phyloP scores from a whole-genome alignment of 2,329 filamentous ascomycete species.

The Cladosporium austrohemisphaericum region DNA sequence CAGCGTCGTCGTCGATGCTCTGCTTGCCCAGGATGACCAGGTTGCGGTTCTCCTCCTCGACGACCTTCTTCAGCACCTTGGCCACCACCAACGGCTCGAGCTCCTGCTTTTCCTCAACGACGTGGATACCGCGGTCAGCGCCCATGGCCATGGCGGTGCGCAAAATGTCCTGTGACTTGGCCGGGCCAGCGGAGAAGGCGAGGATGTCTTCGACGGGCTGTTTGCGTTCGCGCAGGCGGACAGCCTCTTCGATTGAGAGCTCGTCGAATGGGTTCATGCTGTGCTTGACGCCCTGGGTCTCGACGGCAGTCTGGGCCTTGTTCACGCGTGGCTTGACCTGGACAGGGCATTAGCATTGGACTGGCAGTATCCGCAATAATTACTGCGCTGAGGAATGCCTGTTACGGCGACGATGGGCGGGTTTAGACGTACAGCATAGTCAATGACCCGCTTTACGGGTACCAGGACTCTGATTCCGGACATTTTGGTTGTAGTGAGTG shows the following conservation, averaged over 20 bases:
- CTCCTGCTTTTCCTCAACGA: slow-evolving; percentile 64
- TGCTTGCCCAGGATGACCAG: slow-evolving; percentile 94
- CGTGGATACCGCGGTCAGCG: slow-evolving; percentile 84
- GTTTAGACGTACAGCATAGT: slow-evolving; percentile 52
- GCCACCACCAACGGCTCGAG: slow-evolving; percentile 89
- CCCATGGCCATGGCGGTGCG: slow-evolving; percentile 99
- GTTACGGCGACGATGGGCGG: slow-evolving; percentile 3
- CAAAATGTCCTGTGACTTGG: slow-evolving; percentile 83
- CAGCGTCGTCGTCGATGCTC: slow-evolving; percentile 93
- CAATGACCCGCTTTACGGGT: slow-evolving; percentile 56
- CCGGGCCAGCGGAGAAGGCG: slow-evolving; percentile 78
- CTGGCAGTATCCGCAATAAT: background rate
- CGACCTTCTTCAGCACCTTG: slow-evolving; percentile 77
- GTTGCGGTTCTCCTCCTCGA: slow-evolving; percentile 81
- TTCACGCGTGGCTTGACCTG: slow-evolving; percentile 69
- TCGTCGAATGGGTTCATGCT: slow-evolving; percentile 99
- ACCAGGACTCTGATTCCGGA: slow-evolving; percentile 52
- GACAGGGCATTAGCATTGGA: slow-evolving; percentile 4
- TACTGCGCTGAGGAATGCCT: background rate
- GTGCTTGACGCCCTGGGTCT: slow-evolving; percentile 91
- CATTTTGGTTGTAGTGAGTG: slow-evolving; percentile 29
- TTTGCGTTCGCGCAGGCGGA: slow-evolving; percentile 85
- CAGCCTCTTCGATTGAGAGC: slow-evolving; percentile 92
- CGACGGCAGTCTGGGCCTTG: slow-evolving; percentile 76
- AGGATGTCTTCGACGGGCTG: slow-evolving; percentile 82